Evolutionary conservation across 1,284 basidiomycete genomes (phyloP), one percentile per base, ranked within the genome.

Genomic region (Schizophyllum commune): DNA sequence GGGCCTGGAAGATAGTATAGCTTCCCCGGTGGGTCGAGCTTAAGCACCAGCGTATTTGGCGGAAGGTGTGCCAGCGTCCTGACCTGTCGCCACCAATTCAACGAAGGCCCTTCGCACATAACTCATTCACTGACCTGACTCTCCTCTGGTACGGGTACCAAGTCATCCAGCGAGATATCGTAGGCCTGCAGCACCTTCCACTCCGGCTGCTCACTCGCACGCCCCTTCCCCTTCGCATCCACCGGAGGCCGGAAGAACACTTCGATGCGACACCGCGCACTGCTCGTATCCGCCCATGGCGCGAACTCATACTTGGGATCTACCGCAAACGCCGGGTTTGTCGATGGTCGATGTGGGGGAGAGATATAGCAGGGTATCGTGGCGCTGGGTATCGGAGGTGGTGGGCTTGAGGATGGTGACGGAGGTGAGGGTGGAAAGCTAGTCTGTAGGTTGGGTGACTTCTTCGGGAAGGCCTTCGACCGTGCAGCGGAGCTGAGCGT

Each of bases 151-250:
- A 92, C 67, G 47, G 82, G 84, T 47, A 83, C 71, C 63, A 93
- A 70, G n/a, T 85, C 77, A 32, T 74, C 72, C 56, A 94, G 71
- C 64, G 83, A 77, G 56, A 93, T 73, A 58, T 84, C 77, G 88
- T 91, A 92, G 65, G 84, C 77, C 63, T 86, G 79, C 63, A 93
- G 69, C 1, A 88, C 69, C 55, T 77, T 82, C 91, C 91, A 94
- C 32, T 79, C 75, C 1, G 65, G 62, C 4, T 59, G 61, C 32
- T 66, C 69, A 60, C 72, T 74, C 56, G 75, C 74, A 61, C 61
- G 81, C 61, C 77, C 78, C 68, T 83, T 83, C 9, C 78, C 79
- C 63, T 79, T 81, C 21, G 68, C 67, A 32, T 65, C 62, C 7
- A 33, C 54, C 20, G 62, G 21, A n/a, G 60, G 80, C 84, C 87